phyloP scores from a whole-genome alignment of 345 rosid species.

The Garcia nutans region DNA sequence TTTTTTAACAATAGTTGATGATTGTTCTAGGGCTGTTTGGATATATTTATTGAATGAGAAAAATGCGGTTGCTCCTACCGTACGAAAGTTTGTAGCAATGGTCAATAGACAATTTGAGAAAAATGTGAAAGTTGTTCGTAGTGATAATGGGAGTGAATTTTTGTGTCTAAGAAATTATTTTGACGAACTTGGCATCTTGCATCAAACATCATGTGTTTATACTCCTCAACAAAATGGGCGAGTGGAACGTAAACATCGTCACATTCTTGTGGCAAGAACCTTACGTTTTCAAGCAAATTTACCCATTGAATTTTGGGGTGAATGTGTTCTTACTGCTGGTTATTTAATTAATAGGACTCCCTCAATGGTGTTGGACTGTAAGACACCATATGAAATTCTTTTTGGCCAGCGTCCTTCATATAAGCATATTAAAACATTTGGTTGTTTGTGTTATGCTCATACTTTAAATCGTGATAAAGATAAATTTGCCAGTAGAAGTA shows the following conservation, averaged over 20 bases:
- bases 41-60: conserved; percentile 21
- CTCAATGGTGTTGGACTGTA: neutral
- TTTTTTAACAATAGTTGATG: conserved; percentile 26
- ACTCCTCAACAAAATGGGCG: neutral
- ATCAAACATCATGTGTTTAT: neutral
- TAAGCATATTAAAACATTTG: neutral
- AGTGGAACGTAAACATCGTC: neutral
- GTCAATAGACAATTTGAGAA: neutral
- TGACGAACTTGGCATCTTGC: neutral
- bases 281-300: neutral
- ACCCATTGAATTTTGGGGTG: neutral
- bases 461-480: neutral
- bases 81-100: neutral
- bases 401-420: neutral
- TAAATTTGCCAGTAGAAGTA: neutral
- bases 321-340: neutral
- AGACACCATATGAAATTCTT: neutral
- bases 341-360: neutral
- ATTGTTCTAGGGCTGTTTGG: conserved; percentile 13
- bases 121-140: neutral
- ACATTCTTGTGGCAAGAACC: neutral
- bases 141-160: conserved; percentile 22
- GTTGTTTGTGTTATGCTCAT: neutral
- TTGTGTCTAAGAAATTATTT: neutral
- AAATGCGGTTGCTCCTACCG: neutral